Base-by-base conservation (phyloP, 805 yeast species). In the Metschnikowia lachancei region DNA sequence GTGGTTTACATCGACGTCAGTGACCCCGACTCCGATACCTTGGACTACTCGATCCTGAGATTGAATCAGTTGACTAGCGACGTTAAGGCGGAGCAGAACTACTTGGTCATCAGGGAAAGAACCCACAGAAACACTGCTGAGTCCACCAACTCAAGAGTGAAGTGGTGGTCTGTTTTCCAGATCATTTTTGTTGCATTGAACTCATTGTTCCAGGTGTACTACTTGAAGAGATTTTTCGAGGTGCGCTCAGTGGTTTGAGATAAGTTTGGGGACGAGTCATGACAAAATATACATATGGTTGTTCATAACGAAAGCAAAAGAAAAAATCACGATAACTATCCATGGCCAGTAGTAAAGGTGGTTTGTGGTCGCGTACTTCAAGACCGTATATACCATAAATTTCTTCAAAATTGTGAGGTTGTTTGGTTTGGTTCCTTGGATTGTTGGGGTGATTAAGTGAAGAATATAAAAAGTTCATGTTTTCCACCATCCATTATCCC, bases 111-210 rank as follows among this genome's bases (percentile, higher is more conserved):
- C 51, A 83, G 99, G 70, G 99, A 92, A 71, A 85, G 97, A 73
- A 87, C 95, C 13, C 99, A 92, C 68, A 86, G 99, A 80, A 94
- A 92, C 72, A 92, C 99, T 9, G 98, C 99, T 5, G 99, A 92
- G 71, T 87, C 96, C 19, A 92, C 99, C 38, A 92, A 92, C 69
- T 85, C 94, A 45, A 82, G 99, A 61, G 98, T 92, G 55, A 92
- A 92, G 69, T 94, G 95, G 88, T 92, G 99, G 99, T 87, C 96
- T 22, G 76, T 88, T 28, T 85, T 91, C 77, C 99, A 92, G 74
- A 74, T 94, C 53, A 59, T 83, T 43, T 91, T 94, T 46, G 97
- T 92, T 38, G 85, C 85, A 14, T 79, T 77, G 51, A 94, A 90
- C 74, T 87, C 96, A 22, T 57, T 91, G 46, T 94, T 94, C 81